These are phyloP conservation scores for Metschnikowia rubicola DNA, from an alignment of 805 yeast species.

Conservation along the genomic window DNA sequence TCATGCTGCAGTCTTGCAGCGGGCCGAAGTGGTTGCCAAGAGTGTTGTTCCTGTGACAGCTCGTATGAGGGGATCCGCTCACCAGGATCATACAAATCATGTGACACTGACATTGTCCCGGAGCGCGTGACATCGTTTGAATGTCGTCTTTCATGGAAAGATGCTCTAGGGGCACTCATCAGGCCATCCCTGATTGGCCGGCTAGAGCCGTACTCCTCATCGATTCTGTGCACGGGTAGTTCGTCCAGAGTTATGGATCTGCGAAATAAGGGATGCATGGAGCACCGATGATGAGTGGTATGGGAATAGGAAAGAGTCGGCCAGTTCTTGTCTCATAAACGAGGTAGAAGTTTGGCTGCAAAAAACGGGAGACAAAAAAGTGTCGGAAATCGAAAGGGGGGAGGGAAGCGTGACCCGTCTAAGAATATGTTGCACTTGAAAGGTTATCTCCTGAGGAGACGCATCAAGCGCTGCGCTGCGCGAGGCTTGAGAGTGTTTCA, in stretches of 20 bases:
- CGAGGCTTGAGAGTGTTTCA: too few relatives aligned
- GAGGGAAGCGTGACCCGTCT: too few relatives aligned
- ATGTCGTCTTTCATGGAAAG: slow-evolving; percentile 1
- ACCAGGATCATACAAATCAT: slow-evolving; percentile 23
- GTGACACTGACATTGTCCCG: slow-evolving; percentile 14
- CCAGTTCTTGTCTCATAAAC: too few relatives aligned
- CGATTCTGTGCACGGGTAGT: slow-evolving; percentile 12
- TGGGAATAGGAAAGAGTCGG: not conserved
- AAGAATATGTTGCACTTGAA: too few relatives aligned
- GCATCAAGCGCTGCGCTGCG: too few relatives aligned
- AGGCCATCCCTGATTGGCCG: slow-evolving; percentile 3
- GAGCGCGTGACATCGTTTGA: slow-evolving; percentile 1
- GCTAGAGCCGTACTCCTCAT: slow-evolving; percentile 9
- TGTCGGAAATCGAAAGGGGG: too few relatives aligned
- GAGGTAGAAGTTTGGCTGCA: too few relatives aligned
- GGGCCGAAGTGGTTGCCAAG: slow-evolving; percentile 7
- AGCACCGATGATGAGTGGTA: not conserved
- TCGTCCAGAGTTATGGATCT: slow-evolving; percentile 1
- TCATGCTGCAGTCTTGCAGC: slow-evolving; percentile 4
- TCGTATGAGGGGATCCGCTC: slow-evolving; percentile 43
- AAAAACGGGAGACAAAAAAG: too few relatives aligned
- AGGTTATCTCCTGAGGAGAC: too few relatives aligned
- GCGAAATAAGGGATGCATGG: slow-evolving; percentile 2
- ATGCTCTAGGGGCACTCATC: slow-evolving; percentile 1
- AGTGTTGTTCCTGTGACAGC: slow-evolving; percentile 33